These are phyloP conservation scores for Avena insularis DNA, from an alignment of 176 grass and related monocot species.

Conservation along the genomic window DNA sequence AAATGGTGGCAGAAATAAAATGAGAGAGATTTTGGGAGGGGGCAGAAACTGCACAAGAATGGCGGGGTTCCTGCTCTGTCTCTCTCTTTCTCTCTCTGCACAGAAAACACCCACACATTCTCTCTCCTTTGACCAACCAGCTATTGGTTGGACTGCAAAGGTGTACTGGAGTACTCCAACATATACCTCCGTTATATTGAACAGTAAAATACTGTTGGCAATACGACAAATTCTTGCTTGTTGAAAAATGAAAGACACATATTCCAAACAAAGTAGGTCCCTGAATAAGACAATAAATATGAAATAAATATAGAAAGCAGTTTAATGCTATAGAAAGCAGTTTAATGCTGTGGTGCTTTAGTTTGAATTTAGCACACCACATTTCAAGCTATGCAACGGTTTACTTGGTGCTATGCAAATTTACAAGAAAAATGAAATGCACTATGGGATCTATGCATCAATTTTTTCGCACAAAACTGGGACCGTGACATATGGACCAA, in stretches of 20 bases:
- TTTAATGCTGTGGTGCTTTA: background rate
- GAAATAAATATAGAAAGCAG: no score
- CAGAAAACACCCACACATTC: slow-evolving; percentile 19
- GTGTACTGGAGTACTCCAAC: slow-evolving; percentile 30
- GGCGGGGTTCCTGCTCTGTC: slow-evolving; percentile 35
- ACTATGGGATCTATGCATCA: background rate
- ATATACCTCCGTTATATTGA: slow-evolving; percentile 26
- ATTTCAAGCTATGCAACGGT: background rate
- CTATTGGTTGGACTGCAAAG: slow-evolving; percentile 65
- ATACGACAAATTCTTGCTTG: background rate
- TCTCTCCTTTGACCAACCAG: slow-evolving; percentile 57
- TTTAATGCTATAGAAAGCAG: background rate
- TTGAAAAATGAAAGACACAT: background rate
- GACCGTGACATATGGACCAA: background rate
- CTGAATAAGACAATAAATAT: no score
- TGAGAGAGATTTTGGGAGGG: background rate
- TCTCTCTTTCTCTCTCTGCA: background rate
- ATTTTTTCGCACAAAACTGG: background rate
- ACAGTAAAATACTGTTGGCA: slow-evolving; percentile 1
- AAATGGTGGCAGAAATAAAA: slow-evolving; percentile 40
- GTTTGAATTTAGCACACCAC: background rate
- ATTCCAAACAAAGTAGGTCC: no score
- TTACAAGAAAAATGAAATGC: background rate
- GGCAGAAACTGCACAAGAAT: slow-evolving; percentile 36
- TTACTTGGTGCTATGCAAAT: background rate